A percentile compares a stretch with the other conserved stretches of the same genome.
phyloP scores from a whole-genome alignment of 352 stramenopile genomes.

The Globisporangium nagaii region DNA sequence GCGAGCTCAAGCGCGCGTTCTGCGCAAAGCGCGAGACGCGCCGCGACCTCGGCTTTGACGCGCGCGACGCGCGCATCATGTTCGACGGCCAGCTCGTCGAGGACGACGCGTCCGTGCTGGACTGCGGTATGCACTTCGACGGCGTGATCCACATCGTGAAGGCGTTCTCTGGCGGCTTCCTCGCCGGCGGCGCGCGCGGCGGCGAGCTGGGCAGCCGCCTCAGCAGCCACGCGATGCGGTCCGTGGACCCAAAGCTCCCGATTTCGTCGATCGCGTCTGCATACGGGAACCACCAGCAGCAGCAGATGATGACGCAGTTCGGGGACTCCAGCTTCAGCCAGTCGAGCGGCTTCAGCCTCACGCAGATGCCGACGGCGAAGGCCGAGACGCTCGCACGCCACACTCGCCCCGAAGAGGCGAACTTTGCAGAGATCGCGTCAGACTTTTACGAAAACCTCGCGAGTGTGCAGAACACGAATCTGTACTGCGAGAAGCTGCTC shows the following conservation, averaged over 20 bases:
- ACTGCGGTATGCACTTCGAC: constrained; percentile 73
- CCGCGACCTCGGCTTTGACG: constrained; percentile 37
- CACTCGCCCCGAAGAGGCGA: constrained; percentile 64
- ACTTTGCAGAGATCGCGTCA: constrained; percentile 68
- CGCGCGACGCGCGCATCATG: constrained; percentile 56
- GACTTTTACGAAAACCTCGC: constrained; percentile 74
- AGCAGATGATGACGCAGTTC: constrained; percentile 7
- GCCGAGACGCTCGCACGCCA: constrained; percentile 44
- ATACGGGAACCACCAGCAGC: constrained; percentile 31
- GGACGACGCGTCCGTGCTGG: constrained; percentile 75
- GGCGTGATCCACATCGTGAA: constrained; percentile 67
- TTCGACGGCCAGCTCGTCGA: constrained; percentile 71
- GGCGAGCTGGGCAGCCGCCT: not conserved
- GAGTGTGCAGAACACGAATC: constrained; percentile 62
- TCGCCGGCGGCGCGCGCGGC: not conserved
- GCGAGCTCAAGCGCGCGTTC: constrained; percentile 58
- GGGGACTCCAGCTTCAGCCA: constrained; percentile 18
- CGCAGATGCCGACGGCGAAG: constrained; percentile 19
- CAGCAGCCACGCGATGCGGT: constrained; percentile 3
- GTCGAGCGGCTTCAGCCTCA: constrained; percentile 29
- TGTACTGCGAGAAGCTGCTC: constrained; percentile 69
- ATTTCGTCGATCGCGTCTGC: constrained; percentile 70
- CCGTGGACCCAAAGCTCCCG: constrained; percentile 40
- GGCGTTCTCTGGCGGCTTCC: constrained; percentile 11
- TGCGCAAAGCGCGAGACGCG: constrained; percentile 46